These are phyloP conservation scores for Linanthus parryae DNA, from an alignment of 148 eudicot genomes.

Conservation along the genomic window DNA sequence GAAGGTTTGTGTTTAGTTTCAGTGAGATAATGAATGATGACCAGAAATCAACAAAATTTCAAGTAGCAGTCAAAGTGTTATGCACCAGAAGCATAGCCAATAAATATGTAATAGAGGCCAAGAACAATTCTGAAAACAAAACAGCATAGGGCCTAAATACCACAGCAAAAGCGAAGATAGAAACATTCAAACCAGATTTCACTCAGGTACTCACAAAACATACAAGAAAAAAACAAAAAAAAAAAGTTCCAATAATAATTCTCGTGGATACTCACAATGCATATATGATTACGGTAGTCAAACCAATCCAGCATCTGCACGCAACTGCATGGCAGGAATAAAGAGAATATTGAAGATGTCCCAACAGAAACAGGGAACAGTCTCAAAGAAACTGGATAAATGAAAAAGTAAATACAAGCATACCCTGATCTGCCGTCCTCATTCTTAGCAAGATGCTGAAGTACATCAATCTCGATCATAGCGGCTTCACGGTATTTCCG, in stretches of 20 bases:
- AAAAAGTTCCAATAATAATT: slow-evolving; percentile 4
- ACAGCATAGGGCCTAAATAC: no score
- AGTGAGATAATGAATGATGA: slow-evolving; percentile 18
- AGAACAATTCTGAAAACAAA: no score
- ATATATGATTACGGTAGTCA: slow-evolving; percentile 88
- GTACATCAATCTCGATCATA: slow-evolving; percentile 75
- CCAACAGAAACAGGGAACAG: background rate
- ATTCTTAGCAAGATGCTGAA: slow-evolving; percentile 66
- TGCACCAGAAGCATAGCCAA: background rate
- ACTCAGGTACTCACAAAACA: no score
- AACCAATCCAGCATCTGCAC: slow-evolving; percentile 80
- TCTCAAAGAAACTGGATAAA: no score
- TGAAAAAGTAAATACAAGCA: slow-evolving; percentile 20
- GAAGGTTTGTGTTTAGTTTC: slow-evolving; percentile 33
- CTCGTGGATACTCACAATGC: slow-evolving; percentile 89
- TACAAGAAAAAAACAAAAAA: background rate
- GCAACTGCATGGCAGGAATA: slow-evolving; percentile 53
- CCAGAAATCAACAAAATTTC: slow-evolving; percentile 16
- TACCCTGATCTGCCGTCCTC: slow-evolving; percentile 55
- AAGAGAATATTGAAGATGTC: background rate
- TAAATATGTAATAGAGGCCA: no score
- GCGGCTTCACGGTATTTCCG: slow-evolving; percentile 85
- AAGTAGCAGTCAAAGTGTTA: background rate
- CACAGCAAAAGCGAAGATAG: no score
- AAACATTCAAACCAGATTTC: no score